Conservation (phyloP, 129 eudicot genomes). For the Lonicera japonica region DNA sequence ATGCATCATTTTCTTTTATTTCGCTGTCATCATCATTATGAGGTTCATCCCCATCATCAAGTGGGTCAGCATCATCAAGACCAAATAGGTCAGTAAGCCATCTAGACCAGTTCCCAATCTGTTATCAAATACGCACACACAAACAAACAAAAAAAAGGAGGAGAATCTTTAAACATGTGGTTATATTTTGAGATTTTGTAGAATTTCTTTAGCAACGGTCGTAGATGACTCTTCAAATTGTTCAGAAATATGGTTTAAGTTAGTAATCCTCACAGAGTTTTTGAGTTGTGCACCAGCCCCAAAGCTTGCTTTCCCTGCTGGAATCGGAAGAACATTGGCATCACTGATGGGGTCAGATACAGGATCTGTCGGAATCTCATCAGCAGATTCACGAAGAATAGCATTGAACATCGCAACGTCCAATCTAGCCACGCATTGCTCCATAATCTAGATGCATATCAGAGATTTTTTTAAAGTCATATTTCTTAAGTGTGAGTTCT, state of each 20-base stretch:
- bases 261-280: conserved; percentile 53
- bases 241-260: conserved; percentile 5
- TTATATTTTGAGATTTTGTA: not conserved
- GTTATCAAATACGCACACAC: conserved; percentile 11
- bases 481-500: not conserved
- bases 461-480: not conserved
- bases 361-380: conserved; percentile 86
- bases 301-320: conserved; percentile 80
- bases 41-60: conserved; percentile 5
- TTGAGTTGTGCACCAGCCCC: conserved; percentile 95
- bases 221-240: not conserved
- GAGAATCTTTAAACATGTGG: too few relatives aligned
- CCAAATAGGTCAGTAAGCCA: conserved; percentile 80
- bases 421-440: conserved; percentile 66
- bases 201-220: not conserved
- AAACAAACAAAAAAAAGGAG: too few relatives aligned
- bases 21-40: conserved; percentile 17
- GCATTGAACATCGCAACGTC: conserved; percentile 97
- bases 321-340: conserved; percentile 76
- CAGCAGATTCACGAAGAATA: conserved; percentile 72
- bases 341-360: conserved; percentile 90
- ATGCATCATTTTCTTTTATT: conserved; percentile 15
- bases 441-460: conserved; percentile 58
- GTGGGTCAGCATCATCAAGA: conserved; percentile 37
- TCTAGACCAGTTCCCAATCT: conserved; percentile 96